Evolutionary conservation across 2,329 filamentous ascomycete species (phyloP), one percentile per base, ranked within the genome.

Genomic region (Claviceps cyperi): DNA sequence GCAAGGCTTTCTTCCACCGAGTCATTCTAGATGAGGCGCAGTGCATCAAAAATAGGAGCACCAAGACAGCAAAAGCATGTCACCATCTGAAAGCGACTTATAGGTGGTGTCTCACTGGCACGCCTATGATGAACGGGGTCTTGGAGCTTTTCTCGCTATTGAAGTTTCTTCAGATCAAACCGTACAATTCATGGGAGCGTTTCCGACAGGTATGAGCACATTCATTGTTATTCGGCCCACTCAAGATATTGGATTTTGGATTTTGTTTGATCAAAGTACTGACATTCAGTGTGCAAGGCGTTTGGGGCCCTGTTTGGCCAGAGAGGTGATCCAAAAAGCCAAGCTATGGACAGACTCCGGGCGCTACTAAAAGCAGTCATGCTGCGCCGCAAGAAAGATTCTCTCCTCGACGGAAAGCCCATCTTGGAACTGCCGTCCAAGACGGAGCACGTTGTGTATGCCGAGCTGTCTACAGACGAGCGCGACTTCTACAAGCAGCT

Each of bases 1-100:
- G 43, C 60, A 66, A 63, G 3, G 66, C 86, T 2, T 73, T 78
- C 0, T 94, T 88, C 82, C 75, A 84, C 36, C 81, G 89, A 4
- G 69, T 94, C n/a, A 83, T 94, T 19, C 72, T 94, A 3, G 88
- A 94, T 55, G 88, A 94, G 69, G 88, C 86, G 0, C 89, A 95
- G 58, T 81, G 72, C 13, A 90, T 95, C 56, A 81, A 90, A 24
- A 94, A 94, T 55, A 79, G 80, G 8, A 75, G 77, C 28, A 85
- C 87, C 0, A 85, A 85, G 60, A 79, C 76, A 28, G 79, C 87
- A 1, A 71, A 83, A 51, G 86, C 87, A 1, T 85, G 81, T 13
- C 79, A 73, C 51, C 72, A 70, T 43, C 65, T 95, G 9, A 69
- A 74, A 41, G 81, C 87, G 1, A 75, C 78, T 19, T 86, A 85